These are phyloP conservation scores for Nannochloropsis oceanica DNA, from an alignment of 108 stramenopile species.

Conservation along the genomic window DNA sequence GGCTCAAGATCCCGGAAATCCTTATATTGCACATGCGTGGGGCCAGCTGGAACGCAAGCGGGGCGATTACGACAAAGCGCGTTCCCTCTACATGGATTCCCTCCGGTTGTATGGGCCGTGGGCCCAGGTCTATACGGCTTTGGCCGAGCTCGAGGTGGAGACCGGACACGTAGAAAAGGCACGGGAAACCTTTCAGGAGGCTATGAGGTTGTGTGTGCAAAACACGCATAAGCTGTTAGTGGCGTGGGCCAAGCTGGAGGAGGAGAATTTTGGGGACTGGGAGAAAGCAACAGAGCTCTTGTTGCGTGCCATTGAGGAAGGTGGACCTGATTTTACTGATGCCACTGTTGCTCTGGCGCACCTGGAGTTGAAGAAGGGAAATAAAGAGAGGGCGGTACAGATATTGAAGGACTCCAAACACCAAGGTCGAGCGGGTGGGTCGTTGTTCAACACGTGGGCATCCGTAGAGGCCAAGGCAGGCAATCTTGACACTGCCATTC, in stretches of 20 bases:
- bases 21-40: conserved; percentile 30
- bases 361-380: conserved; percentile 11
- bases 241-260: conserved; percentile 21
- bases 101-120: neutral
- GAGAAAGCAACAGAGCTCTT: conserved; percentile 1
- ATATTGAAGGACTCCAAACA: neutral
- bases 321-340: neutral
- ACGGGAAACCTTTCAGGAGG: conserved; percentile 4
- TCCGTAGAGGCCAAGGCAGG: conserved; percentile 8
- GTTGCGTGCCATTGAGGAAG: neutral
- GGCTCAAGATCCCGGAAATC: conserved; percentile 19
- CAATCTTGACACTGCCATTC: neutral
- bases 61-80: neutral
- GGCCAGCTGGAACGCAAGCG: conserved; percentile 21
- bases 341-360: conserved; percentile 5
- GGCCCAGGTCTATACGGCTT: neutral
- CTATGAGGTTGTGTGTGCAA: neutral
- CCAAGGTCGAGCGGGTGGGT: neutral
- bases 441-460: conserved; percentile 27
- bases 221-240: neutral
- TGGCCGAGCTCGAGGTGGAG: conserved; percentile 16
- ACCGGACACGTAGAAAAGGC: neutral
- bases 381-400: conserved; percentile 1
- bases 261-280: neutral
- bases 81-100: neutral